Evolutionary conservation across 2,329 filamentous ascomycete species (phyloP), one percentile per base, ranked within the genome.

Genomic region (Colletotrichum sp.): DNA sequence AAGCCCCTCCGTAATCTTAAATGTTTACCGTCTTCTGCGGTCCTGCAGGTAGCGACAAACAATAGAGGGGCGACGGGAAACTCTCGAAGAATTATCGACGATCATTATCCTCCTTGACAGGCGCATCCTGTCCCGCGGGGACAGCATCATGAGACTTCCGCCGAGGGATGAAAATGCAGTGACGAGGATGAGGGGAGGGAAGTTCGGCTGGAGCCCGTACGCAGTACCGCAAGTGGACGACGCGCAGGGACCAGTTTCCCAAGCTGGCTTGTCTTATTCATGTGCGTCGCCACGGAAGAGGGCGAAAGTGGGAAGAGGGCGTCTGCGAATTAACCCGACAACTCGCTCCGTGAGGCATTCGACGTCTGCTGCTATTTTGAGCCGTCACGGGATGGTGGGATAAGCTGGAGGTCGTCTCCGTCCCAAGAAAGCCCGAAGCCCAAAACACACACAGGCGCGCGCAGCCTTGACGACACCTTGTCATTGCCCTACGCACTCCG

Each of bases 1-100:
- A 56, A 76, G 71, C 69, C 69, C 75, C 75, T 77, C 73, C 69
- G 65, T 69, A 77, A 77, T 77, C 73, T 76, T 77, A 77, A 70
- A 76, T 77, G 75, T 77, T 77, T 77, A 73, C 75, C 69, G 52
- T 67, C 59, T 48, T 69, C 18, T 73, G 65, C 69, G 55, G 70
- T 69, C 38, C 65, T 69, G 64, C 64, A 73, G 52, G 32, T 74
- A 55, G 71, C 73, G 65, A 65, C 65, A 76, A 69, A 73, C 75
- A 77, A 73, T 63, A 56, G 68, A 69, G 69, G 69, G 69, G 69
- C 73, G 21, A 30, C 59, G 52, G 52, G 71, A 70, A 62, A 58
- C 74, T 73, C 69, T 68, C 38, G 74, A 71, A 71, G 43, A 74
- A 66, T 56, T 59, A 36, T 69, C 59, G 71, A 67, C 74, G 66